phyloP scores from a whole-genome alignment of 2,329 filamentous ascomycete species.

The Stagonosporopsis vannaccii region DNA sequence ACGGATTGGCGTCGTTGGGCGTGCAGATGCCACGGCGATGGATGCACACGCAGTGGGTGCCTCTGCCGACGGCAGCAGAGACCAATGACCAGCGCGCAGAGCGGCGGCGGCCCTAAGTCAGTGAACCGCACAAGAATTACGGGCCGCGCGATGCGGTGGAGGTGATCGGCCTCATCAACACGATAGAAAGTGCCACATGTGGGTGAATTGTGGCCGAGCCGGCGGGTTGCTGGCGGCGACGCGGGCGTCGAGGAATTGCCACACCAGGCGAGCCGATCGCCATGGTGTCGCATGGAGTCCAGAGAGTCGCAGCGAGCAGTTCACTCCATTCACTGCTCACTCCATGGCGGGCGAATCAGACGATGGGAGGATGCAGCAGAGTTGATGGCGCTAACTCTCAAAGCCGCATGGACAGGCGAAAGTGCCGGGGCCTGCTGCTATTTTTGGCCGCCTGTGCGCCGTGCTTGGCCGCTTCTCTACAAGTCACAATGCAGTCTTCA shows the following conservation, averaged over 20 bases:
- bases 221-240: slow-evolving; percentile 1
- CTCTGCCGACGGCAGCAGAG: slow-evolving; percentile 8
- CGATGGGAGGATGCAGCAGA: slow-evolving; percentile 23
- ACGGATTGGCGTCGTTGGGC: slow-evolving; percentile 39
- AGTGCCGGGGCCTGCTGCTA: slow-evolving; percentile 29
- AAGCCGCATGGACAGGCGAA: slow-evolving; percentile 34
- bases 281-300: slow-evolving; percentile 12
- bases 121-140: slow-evolving; percentile 23
- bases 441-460: slow-evolving; percentile 35
- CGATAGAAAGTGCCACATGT: not conserved
- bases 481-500: slow-evolving; percentile 7
- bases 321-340: slow-evolving; percentile 24
- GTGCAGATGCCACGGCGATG: slow-evolving; percentile 20
- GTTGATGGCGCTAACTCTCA: slow-evolving; percentile 33
- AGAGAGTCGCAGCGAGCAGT: slow-evolving; percentile 29
- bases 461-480: slow-evolving; percentile 16
- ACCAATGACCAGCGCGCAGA: slow-evolving; percentile 11
- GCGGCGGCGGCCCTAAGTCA: slow-evolving; percentile 25
- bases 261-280: slow-evolving; percentile 6
- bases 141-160: slow-evolving; percentile 38
- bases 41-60: slow-evolving; percentile 9
- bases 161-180: slow-evolving; percentile 34
- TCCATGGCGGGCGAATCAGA: slow-evolving; percentile 18
- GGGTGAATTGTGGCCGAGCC: not conserved
- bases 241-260: slow-evolving; percentile 2